Conservation (phyloP, 176 grass and related monocot species). For the Triticum monococcum region DNA sequence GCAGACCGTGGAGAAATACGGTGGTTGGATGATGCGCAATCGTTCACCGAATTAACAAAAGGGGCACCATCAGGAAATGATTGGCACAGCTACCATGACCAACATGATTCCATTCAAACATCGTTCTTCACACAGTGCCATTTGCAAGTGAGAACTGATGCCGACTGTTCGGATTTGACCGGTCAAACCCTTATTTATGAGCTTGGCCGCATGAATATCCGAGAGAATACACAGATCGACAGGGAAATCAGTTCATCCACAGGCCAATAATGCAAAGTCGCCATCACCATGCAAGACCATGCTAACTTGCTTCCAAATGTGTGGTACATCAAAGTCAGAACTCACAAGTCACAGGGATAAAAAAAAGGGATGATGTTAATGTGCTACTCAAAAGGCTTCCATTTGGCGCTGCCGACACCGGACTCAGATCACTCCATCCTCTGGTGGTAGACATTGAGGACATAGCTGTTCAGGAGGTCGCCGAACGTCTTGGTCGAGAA, state of each 20-base stretch:
- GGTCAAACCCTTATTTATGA: not conserved
- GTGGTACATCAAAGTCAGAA: slow-evolving; percentile 22
- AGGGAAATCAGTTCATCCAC: not conserved
- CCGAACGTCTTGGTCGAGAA: slow-evolving; percentile 87
- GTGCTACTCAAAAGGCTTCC: not conserved
- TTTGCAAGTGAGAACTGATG: slow-evolving; percentile 19
- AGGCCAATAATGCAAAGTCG: not conserved
- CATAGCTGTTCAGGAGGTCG: slow-evolving; percentile 62
- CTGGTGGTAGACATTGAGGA: slow-evolving; percentile 61
- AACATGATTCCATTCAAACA: slow-evolving; percentile 32
- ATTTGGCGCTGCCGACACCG: not conserved
- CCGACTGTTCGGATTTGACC: slow-evolving; percentile 26
- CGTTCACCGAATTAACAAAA: slow-evolving; percentile 13
- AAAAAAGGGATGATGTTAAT: not conserved
- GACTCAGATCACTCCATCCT: slow-evolving; percentile 56
- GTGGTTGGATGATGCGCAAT: not conserved
- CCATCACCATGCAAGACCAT: not conserved
- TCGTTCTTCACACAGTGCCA: not conserved
- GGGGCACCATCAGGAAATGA: not conserved
- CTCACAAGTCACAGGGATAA: not conserved
- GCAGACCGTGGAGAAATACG: not conserved
- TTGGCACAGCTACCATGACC: slow-evolving; percentile 15
- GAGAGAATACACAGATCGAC: not conserved
- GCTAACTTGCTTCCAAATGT: not conserved
- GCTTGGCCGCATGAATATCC: not conserved